Conservation (phyloP, 2,329 filamentous ascomycete species). For the Plenodomus lindquistii region DNA sequence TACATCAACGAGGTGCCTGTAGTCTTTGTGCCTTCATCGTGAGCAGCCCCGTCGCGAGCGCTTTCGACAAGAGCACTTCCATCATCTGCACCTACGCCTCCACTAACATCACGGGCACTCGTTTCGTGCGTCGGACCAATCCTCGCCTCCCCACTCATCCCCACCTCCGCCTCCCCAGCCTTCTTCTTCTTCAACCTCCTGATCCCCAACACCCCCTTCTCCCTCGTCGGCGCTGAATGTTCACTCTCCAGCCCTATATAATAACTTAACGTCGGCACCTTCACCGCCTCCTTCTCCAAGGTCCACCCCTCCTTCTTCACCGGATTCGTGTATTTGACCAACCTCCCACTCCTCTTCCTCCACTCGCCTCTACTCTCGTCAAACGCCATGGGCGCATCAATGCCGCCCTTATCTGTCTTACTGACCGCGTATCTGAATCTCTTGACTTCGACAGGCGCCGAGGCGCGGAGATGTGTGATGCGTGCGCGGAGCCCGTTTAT, state of each 20-base stretch:
- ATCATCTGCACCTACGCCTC: no score
- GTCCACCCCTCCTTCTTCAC: not conserved
- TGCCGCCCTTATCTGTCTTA: not conserved
- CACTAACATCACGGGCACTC: no score
- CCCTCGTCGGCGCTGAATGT: no score
- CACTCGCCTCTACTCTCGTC: not conserved
- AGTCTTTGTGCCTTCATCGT: no score
- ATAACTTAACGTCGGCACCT: constrained; percentile 3
- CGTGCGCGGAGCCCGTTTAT: constrained; percentile 3
- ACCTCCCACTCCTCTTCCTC: not conserved
- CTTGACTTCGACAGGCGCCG: not conserved
- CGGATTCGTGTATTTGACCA: constrained; percentile 5
- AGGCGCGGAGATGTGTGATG: constrained; percentile 9
- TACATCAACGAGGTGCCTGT: no score
- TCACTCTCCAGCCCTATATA: constrained; percentile 12
- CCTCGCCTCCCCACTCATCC: no score
- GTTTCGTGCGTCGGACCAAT: no score
- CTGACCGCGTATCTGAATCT: not conserved
- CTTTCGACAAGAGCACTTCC: no score
- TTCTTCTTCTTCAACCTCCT: no score
- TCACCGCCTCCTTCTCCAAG: not conserved
- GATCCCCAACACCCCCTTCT: no score
- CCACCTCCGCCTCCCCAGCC: no score
- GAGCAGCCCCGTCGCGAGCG: no score
- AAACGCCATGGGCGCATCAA: not conserved